Evolutionary conservation across 345 rosid species (phyloP), one percentile per base, ranked within the genome.

Genomic region (Pistacia atlantica): DNA sequence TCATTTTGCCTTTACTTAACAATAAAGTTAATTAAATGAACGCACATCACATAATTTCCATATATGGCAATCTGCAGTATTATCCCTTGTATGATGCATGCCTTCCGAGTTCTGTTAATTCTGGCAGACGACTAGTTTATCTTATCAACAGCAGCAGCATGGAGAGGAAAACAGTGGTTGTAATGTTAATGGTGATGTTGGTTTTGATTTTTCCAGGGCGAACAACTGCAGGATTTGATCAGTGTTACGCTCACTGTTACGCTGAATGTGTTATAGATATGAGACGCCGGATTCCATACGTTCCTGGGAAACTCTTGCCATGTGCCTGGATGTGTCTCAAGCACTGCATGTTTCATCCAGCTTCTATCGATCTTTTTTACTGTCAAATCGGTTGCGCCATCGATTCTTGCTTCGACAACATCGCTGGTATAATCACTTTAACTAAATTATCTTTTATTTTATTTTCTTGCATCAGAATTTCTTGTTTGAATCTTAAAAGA

Each of bases 291-390:
- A 12, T 69, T 35, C 62, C 62, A 35, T 33, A 17, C 35, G 33
- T 69, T 52, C 49, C 49, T 8, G 51, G 35, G 73, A 69, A 69
- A 54, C 17, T 69, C 31, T 33, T 69, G 73, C 62, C 62, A 8
- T 33, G 73, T 25, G 73, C 48, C 48, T 69, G 48, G 73, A 54
- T 10, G 54, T 69, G 62, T 35, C 11, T 31, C 11, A 69, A 54
- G 9, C 17, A 54, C 1, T 69, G 73, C 48, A 35, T 55, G 3
- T 14, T 17, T 33, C 28, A 17, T 67, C 35, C 71, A 18, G 56
- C 10, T 69, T 69, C 48, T 18, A 11, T 0, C 11, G 3, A 20
- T 65, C 52, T 65, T 65, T 42, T 8, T 17, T n/a, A 65, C 46
- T 48, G 37, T 8, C 48, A 67, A 42, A 10, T 67, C 8, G n/a